Base-by-base conservation (phyloP, 2,329 filamentous ascomycete genomes). In the Pseudopyricularia cyperi region DNA sequence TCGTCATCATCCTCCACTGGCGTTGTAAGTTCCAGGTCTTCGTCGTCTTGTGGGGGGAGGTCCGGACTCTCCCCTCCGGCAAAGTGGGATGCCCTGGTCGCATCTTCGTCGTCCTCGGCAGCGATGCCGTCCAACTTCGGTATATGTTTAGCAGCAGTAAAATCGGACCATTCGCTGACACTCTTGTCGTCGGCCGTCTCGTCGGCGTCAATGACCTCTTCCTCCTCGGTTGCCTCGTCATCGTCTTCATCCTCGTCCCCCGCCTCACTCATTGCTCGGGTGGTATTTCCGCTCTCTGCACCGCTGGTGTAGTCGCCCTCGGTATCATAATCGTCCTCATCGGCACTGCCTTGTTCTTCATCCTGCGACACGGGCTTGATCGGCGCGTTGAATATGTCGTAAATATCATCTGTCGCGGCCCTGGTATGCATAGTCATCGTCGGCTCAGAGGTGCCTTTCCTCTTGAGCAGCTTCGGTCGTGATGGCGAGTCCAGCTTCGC, bases 381-480 rank as follows among this genome's bases (percentile, higher is more conserved):
- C 2, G 93, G 91, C 53, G 93, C 87, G 61, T 93, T 97, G 69
- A 97, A 98, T 48, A 98, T 88, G 53, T 89, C 89, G 61, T 97
- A 97, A 51, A 98, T 96, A 59, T 98, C 93, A 59, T 97, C 90
- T 56, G 91, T 96, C 4, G 93, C 93, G 57, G 93, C 91, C 60
- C 81, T 87, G 12, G 93, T 98, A 63, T 97, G 89, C 57, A 98
- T 80, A 1, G 93, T 98, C 90, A 98, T 96, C 2, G 93, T 98
- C n/a, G 90, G 87, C 66, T 97, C 91, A 50, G 76, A 71, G 57
- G 58, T 66, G 59, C 59, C 60, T 52, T 82, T 83, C 65, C 86
- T 93, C 65, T 87, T 87, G 57, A 83, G 85, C 52, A 91, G 76
- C 66, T 94, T 97, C 4, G 82, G 82, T n/a, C 83, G 80, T 0